Evolutionary conservation across 768 basidiomycete species (phyloP).

Genomic region (Floccularia luteovirens): DNA sequence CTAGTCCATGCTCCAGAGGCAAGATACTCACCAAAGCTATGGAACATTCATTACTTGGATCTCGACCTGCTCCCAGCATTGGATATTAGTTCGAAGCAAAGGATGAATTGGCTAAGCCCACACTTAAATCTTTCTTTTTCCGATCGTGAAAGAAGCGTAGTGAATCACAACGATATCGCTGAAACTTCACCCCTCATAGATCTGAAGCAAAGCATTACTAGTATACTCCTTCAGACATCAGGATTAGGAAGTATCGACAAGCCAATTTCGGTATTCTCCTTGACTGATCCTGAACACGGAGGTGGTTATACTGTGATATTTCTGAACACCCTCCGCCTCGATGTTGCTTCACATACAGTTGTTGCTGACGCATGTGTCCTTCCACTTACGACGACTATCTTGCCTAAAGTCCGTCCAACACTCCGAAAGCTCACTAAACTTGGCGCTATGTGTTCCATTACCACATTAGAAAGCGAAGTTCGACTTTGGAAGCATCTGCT

Average conservation of each 20-base stretch:
- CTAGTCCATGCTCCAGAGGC: constrained; percentile 8
- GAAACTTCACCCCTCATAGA: constrained; percentile 8
- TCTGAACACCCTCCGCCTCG: constrained; percentile 36
- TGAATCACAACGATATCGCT: not conserved
- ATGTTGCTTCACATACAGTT: constrained; percentile 40
- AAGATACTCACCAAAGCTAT: constrained; percentile 9
- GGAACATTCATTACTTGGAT: constrained; percentile 26
- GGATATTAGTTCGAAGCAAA: constrained; percentile 5
- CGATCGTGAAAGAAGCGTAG: constrained; percentile 6
- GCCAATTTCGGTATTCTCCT: constrained; percentile 10
- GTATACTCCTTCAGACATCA: constrained; percentile 12
- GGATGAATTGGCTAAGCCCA: constrained; percentile 10
- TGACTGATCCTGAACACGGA: constrained; percentile 12
- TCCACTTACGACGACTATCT: constrained; percentile 19
- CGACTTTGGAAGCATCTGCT: constrained; percentile 43
- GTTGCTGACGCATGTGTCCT: constrained; percentile 41
- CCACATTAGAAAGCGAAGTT: constrained; percentile 23
- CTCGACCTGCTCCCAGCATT: constrained; percentile 16
- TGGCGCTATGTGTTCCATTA: constrained; percentile 9
- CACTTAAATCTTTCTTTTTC: constrained; percentile 16
- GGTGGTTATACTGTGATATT: constrained; percentile 34
- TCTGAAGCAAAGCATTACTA: constrained; percentile 14
- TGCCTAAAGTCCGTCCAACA: constrained; percentile 9
- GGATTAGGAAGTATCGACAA: not conserved
- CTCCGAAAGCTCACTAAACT: constrained; percentile 6